These are phyloP conservation scores for Fomitopsis pinicola DNA, from an alignment of 1,284 basidiomycete genomes.

Conservation along the genomic window DNA sequence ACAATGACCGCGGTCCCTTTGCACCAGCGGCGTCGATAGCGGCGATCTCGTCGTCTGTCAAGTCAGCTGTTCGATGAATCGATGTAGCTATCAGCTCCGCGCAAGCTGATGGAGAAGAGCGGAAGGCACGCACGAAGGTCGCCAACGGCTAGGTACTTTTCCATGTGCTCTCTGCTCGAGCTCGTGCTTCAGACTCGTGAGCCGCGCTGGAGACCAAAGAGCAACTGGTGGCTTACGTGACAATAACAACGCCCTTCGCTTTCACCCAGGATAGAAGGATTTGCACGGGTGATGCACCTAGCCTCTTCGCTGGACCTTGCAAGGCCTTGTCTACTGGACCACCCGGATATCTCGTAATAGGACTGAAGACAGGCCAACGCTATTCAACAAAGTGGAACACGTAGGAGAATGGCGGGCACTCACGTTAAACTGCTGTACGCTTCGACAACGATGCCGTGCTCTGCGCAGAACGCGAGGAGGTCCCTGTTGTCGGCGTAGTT, in stretches of 20 bases:
- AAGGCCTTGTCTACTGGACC: conserved; percentile 68
- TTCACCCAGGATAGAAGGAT: conserved; percentile 67
- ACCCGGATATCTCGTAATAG: conserved; percentile 56
- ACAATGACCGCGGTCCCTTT: conserved; percentile 22
- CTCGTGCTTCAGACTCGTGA: conserved; percentile 46
- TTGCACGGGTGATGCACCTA: conserved; percentile 58
- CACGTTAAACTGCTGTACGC: conserved; percentile 67
- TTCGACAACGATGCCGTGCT: conserved; percentile 62
- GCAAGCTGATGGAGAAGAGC: not conserved
- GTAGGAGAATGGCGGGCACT: conserved; percentile 11
- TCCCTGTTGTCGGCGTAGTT: conserved; percentile 53
- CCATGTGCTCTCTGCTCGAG: conserved; percentile 55
- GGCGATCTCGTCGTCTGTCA: conserved; percentile 47
- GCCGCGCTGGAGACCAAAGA: not conserved
- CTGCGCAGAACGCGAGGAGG: conserved; percentile 51
- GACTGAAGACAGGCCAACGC: conserved; percentile 31
- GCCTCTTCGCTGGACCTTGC: conserved; percentile 47
- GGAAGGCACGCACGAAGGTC: conserved; percentile 43
- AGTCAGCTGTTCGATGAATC: conserved; percentile 20
- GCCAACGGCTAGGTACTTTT: conserved; percentile 63
- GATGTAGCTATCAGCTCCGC: not conserved
- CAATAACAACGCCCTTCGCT: conserved; percentile 59
- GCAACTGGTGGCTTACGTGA: conserved; percentile 46
- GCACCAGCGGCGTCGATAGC: conserved; percentile 57
- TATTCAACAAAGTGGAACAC: not conserved